phyloP scores from a whole-genome alignment of 768 basidiomycete genomes.

The Lactifluus piperatus region DNA sequence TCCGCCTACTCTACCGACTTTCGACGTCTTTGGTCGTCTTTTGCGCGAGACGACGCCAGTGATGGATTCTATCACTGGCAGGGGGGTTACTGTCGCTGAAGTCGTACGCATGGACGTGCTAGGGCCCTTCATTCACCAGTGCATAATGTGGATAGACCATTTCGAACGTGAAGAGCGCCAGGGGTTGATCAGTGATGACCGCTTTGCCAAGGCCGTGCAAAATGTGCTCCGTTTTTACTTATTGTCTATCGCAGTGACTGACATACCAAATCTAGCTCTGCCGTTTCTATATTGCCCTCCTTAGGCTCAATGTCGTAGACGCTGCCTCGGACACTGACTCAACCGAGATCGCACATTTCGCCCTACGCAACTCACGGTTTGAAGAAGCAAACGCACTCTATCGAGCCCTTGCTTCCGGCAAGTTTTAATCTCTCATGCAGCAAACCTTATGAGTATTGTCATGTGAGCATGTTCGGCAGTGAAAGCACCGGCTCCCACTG shows the following conservation, averaged over 20 bases:
- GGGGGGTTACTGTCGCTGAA: slow-evolving; percentile 53
- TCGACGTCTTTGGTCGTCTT: slow-evolving; percentile 64
- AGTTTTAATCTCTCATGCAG: slow-evolving; percentile 24
- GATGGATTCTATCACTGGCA: slow-evolving; percentile 32
- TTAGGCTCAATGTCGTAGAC: slow-evolving; percentile 59
- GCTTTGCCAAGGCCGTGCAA: slow-evolving; percentile 61
- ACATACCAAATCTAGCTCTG: slow-evolving; percentile 43
- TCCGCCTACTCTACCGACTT: slow-evolving; percentile 63
- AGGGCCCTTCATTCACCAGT: slow-evolving; percentile 62
- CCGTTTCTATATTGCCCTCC: slow-evolving; percentile 64
- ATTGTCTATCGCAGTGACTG: neutral
- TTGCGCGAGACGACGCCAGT: slow-evolving; percentile 52
- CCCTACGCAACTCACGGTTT: slow-evolving; percentile 59
- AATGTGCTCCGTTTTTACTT: slow-evolving; percentile 42
- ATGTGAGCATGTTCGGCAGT: neutral
- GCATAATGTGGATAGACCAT: slow-evolving; percentile 59
- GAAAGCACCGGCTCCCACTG: neutral
- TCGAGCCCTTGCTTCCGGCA: slow-evolving; percentile 44
- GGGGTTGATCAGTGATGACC: slow-evolving; percentile 62
- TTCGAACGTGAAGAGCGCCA: slow-evolving; percentile 64
- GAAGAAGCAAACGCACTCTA: slow-evolving; percentile 74
- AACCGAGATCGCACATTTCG: slow-evolving; percentile 72
- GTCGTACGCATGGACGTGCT: slow-evolving; percentile 56
- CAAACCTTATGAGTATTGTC: neutral
- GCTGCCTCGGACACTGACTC: slow-evolving; percentile 56